Evolutionary conservation across 2,329 filamentous ascomycete species (phyloP).

Genomic region (Talaromyces sp.): DNA sequence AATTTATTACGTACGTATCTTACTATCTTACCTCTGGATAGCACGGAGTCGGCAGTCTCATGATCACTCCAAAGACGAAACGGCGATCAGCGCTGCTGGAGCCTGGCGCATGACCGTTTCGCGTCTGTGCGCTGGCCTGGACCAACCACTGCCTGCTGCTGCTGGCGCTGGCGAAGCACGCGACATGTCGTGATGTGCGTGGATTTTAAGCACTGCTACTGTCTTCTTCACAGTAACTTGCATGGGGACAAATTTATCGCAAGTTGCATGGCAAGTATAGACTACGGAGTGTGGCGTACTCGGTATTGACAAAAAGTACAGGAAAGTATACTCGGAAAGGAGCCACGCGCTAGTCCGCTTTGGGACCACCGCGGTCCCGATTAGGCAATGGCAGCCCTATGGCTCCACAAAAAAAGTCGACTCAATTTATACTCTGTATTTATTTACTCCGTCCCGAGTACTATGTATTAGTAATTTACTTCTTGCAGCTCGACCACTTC

Average conservation of each 20-base stretch:
- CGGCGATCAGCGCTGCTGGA: neutral
- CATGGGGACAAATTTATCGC: too few relatives aligned
- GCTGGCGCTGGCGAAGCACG: neutral
- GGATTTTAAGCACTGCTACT: too few relatives aligned
- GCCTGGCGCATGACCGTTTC: neutral
- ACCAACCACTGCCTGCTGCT: neutral
- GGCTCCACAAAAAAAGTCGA: neutral
- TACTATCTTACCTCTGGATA: too few relatives aligned
- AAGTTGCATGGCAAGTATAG: neutral
- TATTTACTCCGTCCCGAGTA: neutral
- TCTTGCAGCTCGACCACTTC: neutral
- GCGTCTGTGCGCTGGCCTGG: neutral
- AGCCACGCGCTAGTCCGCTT: neutral
- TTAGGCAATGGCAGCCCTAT: neutral
- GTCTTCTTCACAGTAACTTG: too few relatives aligned
- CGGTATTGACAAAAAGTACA: too few relatives aligned
- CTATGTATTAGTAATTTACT: neutral
- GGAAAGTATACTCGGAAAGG: too few relatives aligned
- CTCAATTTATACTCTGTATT: neutral
- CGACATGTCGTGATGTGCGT: neutral
- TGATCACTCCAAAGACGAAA: neutral
- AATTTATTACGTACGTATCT: too few relatives aligned
- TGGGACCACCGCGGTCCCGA: neutral
- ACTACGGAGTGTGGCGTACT: neutral
- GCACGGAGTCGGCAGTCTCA: neutral